Base-by-base conservation (phyloP, 768 basidiomycete species). In the Russula sp. region DNA sequence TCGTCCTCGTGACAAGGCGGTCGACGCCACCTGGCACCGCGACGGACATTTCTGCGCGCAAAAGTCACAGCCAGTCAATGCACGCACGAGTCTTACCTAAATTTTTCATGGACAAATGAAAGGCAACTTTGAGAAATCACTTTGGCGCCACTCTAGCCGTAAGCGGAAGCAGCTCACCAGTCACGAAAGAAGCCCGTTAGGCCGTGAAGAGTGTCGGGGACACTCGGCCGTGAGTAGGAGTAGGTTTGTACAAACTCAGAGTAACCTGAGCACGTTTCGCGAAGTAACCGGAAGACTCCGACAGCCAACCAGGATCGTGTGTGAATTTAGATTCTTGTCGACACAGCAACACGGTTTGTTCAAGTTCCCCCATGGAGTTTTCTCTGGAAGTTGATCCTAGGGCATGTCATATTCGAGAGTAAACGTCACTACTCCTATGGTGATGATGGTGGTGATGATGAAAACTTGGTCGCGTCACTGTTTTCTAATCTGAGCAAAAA, bases 321-420 rank as follows among this genome's bases (percentile, higher is more conserved):
- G n/a, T 48, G 22, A 22, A 22, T 48, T n/a, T n/a, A 6, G 44
- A n/a, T 46, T n/a, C 10, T 18, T 22, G n/a, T n/a, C 42, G 8
- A 10, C n/a, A 44, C 18, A 10, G 24, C 24, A 28, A 10, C 5
- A 16, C 7, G 1, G 26, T 42, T 57, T 26, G 49, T 22, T 48
- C 46, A 48, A 36, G 8, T 40, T 56, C 8, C 55, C 36, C 22
- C 28, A 22, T 28, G 38, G 55, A 20, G 55, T 20, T 40, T 11
- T 28, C 10, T 20, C 14, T 20, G 8, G 10, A 18, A 1, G 18
- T 42, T 24, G 22, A 22, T 36, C 22, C 36, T 24, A 55, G 53
- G 22, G 38, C n/a, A 26, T 42, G 55, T 56, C 36, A 28, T 57
- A 14, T 46, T 28, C 42, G 7, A 57, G 56, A 13, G 56, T 57